Evolutionary conservation across 306 rosid species (phyloP).

Genomic region (Bauhinia variegata): DNA sequence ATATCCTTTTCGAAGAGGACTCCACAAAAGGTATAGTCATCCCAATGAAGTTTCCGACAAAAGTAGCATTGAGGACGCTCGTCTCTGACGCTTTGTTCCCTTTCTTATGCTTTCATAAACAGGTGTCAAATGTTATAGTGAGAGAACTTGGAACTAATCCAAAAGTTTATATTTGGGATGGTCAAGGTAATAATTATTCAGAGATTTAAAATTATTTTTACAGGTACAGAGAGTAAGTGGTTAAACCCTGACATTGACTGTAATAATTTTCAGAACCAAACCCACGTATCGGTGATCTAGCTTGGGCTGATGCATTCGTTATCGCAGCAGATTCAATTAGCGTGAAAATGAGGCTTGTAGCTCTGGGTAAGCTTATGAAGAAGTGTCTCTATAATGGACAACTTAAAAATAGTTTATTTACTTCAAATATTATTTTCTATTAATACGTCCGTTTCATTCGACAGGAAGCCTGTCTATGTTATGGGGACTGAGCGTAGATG

Average conservation of each 20-base stretch:
- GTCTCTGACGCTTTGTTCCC: slow-evolving; percentile 9
- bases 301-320: slow-evolving; percentile 95
- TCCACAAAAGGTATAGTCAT: slow-evolving; percentile 68
- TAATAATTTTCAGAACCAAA: slow-evolving; percentile 65
- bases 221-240: slow-evolving; percentile 21
- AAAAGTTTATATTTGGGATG: slow-evolving; percentile 82
- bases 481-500: slow-evolving; percentile 78
- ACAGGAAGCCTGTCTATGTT: slow-evolving; percentile 88
- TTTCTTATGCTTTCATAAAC: slow-evolving; percentile 36
- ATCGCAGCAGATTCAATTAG: slow-evolving; percentile 96
- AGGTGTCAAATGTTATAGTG: slow-evolving; percentile 63
- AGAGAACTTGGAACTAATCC: slow-evolving; percentile 83
- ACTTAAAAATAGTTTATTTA: slow-evolving; percentile 1
- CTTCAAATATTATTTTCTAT: not conserved
- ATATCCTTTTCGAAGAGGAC: slow-evolving; percentile 92
- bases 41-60: slow-evolving; percentile 1
- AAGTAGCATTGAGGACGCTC: not conserved
- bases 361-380: slow-evolving; percentile 74
- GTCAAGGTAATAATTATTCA: slow-evolving; percentile 61
- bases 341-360: slow-evolving; percentile 92
- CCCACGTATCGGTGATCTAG: slow-evolving; percentile 87
- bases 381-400: slow-evolving; percentile 5
- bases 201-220: slow-evolving; percentile 17
- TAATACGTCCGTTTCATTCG: slow-evolving; percentile 16
- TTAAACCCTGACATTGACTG: slow-evolving; percentile 14